These are phyloP conservation scores for Debaryomyces sp. DNA, from an alignment of 1,139 yeast species.

Conservation along the genomic window DNA sequence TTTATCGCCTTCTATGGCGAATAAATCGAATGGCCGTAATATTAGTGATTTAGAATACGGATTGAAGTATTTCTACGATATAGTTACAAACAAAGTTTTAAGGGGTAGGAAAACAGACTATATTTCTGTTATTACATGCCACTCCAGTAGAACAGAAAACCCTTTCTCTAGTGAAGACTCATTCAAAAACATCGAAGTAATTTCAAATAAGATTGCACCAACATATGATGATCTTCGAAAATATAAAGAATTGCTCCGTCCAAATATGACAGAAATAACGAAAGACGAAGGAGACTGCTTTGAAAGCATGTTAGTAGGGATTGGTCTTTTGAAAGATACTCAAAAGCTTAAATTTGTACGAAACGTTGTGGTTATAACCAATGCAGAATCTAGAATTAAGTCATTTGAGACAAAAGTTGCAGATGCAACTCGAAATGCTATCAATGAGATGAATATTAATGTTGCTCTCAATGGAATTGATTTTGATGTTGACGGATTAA, in stretches of 20 bases:
- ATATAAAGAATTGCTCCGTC: constrained; percentile 13
- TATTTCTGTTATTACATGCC: constrained; percentile 48
- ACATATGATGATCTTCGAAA: constrained; percentile 23
- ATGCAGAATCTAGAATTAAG: constrained; percentile 24
- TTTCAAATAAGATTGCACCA: constrained; percentile 26
- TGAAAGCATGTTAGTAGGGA: constrained; percentile 31
- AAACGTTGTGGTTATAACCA: constrained; percentile 50
- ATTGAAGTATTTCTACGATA: constrained; percentile 43
- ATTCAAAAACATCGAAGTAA: constrained; percentile 30
- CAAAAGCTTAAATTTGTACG: constrained; percentile 32
- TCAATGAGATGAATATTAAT: constrained; percentile 24
- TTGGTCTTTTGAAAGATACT: constrained; percentile 33
- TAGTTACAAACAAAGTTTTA: constrained; percentile 44
- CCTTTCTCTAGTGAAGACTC: constrained; percentile 21
- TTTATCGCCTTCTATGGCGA: constrained; percentile 47
- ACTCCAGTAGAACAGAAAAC: constrained; percentile 31
- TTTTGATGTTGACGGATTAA: constrained; percentile 19
- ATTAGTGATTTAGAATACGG: constrained; percentile 39
- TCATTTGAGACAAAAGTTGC: constrained; percentile 18
- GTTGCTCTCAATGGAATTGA: constrained; percentile 36
- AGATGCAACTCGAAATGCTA: constrained; percentile 19
- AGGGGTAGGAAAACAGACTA: constrained; percentile 60
- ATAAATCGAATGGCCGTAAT: constrained; percentile 19
- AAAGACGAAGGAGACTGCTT: constrained; percentile 26
- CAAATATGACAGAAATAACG: constrained; percentile 9